Conservation (phyloP, 2,329 filamentous ascomycete species). For the Penicillium sp. region DNA sequence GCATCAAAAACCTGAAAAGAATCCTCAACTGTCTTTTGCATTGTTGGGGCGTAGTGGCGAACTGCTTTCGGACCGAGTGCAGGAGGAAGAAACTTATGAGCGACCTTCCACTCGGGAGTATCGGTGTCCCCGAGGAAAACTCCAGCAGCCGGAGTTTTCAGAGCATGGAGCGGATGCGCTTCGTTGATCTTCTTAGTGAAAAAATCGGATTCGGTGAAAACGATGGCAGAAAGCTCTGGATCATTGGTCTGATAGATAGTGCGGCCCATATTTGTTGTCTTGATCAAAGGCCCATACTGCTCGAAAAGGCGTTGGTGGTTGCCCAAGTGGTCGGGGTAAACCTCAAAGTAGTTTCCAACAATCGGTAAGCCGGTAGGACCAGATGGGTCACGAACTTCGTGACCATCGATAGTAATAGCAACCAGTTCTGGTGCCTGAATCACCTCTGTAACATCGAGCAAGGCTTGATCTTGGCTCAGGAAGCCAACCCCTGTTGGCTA, state of each 20-base stretch:
- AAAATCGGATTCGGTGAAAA: conserved; percentile 55
- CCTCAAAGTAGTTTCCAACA: conserved; percentile 59
- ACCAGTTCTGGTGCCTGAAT: conserved; percentile 14
- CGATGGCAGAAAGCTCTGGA: conserved; percentile 51
- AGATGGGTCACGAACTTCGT: conserved; percentile 18
- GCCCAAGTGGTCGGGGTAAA: conserved; percentile 62
- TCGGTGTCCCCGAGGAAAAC: conserved; percentile 42
- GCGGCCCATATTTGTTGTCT: conserved; percentile 57
- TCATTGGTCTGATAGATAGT: conserved; percentile 57
- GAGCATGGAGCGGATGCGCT: conserved; percentile 35
- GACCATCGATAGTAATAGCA: conserved; percentile 20
- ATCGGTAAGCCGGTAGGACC: conserved; percentile 34
- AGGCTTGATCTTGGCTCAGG: conserved; percentile 14
- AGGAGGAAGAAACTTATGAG: conserved; percentile 59
- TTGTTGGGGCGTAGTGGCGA: conserved; percentile 57
- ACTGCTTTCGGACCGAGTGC: conserved; percentile 26
- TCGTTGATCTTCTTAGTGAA: conserved; percentile 57
- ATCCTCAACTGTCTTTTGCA: conserved; percentile 59
- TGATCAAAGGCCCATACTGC: conserved; percentile 57
- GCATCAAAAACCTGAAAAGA: conserved; percentile 54
- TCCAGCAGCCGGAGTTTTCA: conserved; percentile 35
- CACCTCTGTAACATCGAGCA: conserved; percentile 27
- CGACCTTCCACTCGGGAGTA: conserved; percentile 41
- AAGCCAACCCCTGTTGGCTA: conserved; percentile 27
- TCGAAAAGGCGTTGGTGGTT: conserved; percentile 61